Conservation (phyloP, 106 monocot species). For the Amphibolis antarctica region DNA sequence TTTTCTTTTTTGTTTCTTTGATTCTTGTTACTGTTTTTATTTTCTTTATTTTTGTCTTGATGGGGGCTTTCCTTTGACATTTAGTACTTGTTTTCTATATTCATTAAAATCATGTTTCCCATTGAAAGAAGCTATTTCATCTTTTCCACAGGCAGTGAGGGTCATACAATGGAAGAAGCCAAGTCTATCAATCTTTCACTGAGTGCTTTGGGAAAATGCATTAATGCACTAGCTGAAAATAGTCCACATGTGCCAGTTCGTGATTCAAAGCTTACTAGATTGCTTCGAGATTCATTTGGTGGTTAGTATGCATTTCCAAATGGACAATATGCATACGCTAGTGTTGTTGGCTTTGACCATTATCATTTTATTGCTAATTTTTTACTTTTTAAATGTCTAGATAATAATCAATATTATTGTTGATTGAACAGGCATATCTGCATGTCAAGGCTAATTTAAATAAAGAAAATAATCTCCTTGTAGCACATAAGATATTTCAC, state of each 20-base stretch:
- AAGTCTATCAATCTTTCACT: slow-evolving; percentile 94
- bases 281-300: slow-evolving; percentile 99
- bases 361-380: not conserved
- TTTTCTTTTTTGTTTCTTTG: no score
- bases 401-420: no score
- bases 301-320: slow-evolving; percentile 27
- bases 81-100: no score
- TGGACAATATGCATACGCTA: not conserved
- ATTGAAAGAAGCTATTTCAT: not conserved
- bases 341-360: not conserved
- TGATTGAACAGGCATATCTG: no score
- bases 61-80: no score
- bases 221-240: slow-evolving; percentile 93
- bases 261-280: slow-evolving; percentile 94
- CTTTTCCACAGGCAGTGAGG: slow-evolving; percentile 70
- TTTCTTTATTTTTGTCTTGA: no score
- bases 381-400: not conserved
- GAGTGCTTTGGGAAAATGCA: slow-evolving; percentile 94
- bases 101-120: no score
- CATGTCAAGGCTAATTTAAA: no score
- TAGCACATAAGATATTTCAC: no score
- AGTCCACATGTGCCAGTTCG: slow-evolving; percentile 95
- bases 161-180: slow-evolving; percentile 93
- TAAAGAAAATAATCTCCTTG: no score
- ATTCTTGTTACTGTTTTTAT: no score